phyloP scores from a whole-genome alignment of 2,329 filamentous ascomycete species.

The Graphium sp. region DNA sequence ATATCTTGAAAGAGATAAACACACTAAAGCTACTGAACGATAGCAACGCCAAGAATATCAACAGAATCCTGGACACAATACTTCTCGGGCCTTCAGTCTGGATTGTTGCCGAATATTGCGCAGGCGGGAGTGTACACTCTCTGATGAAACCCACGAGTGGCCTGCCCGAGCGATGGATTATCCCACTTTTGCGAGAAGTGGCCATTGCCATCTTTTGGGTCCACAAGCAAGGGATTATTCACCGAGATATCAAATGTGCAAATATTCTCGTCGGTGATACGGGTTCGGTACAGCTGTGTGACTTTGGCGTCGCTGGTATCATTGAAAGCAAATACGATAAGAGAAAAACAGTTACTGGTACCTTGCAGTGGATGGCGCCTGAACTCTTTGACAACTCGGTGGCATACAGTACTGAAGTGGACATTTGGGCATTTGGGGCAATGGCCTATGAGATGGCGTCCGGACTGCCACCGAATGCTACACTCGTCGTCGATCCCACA shows the following conservation, averaged over 20 bases:
- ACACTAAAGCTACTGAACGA: constrained; percentile 58
- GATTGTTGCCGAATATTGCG: constrained; percentile 79
- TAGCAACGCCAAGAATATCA: constrained; percentile 62
- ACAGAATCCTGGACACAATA: constrained; percentile 63
- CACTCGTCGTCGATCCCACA: constrained; percentile 28
- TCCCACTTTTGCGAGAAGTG: constrained; percentile 49
- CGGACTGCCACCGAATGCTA: constrained; percentile 55
- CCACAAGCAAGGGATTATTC: constrained; percentile 51
- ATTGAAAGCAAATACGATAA: constrained; percentile 63
- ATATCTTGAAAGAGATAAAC: constrained; percentile 52
- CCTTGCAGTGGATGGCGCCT: constrained; percentile 75
- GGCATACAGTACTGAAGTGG: constrained; percentile 53
- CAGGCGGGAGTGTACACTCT: constrained; percentile 65
- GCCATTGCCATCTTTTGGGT: constrained; percentile 52
- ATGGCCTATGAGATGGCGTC: constrained; percentile 71
- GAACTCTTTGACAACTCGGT: constrained; percentile 49
- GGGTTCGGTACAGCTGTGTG: constrained; percentile 64
- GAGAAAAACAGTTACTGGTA: constrained; percentile 65
- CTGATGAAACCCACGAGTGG: constrained; percentile 52
- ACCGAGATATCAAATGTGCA: constrained; percentile 58
- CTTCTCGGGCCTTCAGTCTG: constrained; percentile 67
- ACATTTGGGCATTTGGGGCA: constrained; percentile 76
- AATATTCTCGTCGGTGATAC: constrained; percentile 68
- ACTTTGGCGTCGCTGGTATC: constrained; percentile 70
- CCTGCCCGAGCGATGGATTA: constrained; percentile 54